A percentile compares a stretch with the other conserved stretches of the same genome.
These are phyloP conservation scores for Melastoma malabathricum DNA, from an alignment of 345 rosid genomes.

Conservation along the genomic window DNA sequence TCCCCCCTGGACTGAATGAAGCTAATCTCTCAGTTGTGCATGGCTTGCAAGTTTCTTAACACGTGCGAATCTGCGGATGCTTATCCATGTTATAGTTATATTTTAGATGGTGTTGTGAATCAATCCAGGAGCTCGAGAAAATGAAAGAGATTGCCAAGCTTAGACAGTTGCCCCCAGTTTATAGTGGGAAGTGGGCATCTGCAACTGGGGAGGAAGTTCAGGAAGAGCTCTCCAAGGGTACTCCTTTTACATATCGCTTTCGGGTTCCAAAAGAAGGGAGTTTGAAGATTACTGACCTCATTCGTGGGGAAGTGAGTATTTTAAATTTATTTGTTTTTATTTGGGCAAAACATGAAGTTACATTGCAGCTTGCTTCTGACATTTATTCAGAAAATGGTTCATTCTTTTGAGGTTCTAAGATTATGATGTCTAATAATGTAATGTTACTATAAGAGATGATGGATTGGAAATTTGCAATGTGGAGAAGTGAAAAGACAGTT, in stretches of 20 bases:
- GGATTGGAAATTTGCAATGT: no score
- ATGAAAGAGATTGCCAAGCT: conserved; percentile 80
- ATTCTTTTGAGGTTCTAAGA: no score
- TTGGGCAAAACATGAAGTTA: no score
- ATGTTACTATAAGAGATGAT: no score
- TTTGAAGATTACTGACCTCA: conserved; percentile 72
- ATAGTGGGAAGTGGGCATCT: conserved; percentile 81
- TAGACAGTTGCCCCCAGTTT: conserved; percentile 71
- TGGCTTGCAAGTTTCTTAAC: no score
- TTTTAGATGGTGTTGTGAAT: background rate
- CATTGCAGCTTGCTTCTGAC: no score
- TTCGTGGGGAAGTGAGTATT: conserved; percentile 74
- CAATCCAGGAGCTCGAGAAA: conserved; percentile 68
- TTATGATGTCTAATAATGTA: no score
- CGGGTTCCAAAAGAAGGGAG: conserved; percentile 74
- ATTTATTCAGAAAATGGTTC: no score
- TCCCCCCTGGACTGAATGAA: no score
- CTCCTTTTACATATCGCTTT: conserved; percentile 67
- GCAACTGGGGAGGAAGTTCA: conserved; percentile 53
- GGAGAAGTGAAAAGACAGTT: no score
- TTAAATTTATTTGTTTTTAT: no score
- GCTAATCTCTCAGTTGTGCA: no score
- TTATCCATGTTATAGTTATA: background rate
- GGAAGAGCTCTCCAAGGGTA: conserved; percentile 72
- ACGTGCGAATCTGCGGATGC: background rate